A percentile compares a stretch with the other conserved stretches of the same genome.
Evolutionary conservation across 2,329 filamentous ascomycete genomes (phyloP).

Genomic region (Seiridium cupressi): DNA sequence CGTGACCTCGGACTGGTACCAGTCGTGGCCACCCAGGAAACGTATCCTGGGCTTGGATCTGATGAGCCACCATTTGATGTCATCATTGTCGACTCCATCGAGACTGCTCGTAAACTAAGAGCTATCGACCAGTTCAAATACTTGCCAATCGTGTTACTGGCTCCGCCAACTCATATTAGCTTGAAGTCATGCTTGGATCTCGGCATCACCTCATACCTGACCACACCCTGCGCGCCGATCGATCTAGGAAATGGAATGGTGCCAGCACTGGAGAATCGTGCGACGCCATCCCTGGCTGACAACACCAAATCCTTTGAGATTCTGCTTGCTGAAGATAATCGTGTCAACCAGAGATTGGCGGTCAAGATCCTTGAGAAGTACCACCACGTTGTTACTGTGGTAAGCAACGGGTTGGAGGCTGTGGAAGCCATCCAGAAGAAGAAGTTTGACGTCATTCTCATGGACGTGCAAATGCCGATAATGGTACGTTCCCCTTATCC

Average conservation of each 20-base stretch:
- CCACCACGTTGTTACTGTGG: slow-evolving; percentile 87
- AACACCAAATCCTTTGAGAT: slow-evolving; percentile 96
- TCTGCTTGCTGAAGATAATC: slow-evolving; percentile 92
- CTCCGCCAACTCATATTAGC: slow-evolving; percentile 84
- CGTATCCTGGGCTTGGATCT: slow-evolving; percentile 54
- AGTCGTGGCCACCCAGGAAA: slow-evolving; percentile 79
- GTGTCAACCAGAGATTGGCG: slow-evolving; percentile 92
- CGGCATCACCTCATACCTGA: slow-evolving; percentile 99
- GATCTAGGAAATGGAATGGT: slow-evolving; percentile 96
- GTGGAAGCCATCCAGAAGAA: slow-evolving; percentile 89
- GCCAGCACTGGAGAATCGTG: slow-evolving; percentile 88
- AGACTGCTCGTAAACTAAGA: slow-evolving; percentile 81
- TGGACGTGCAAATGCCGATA: slow-evolving; percentile 99
- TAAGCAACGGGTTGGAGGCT: slow-evolving; percentile 91
- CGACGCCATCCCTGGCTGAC: slow-evolving; percentile 86
- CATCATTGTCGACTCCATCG: slow-evolving; percentile 91
- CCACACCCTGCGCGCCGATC: slow-evolving; percentile 89
- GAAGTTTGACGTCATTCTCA: slow-evolving; percentile 93
- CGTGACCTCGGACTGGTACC: slow-evolving; percentile 76
- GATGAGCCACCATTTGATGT: slow-evolving; percentile 80
- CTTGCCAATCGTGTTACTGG: slow-evolving; percentile 89
- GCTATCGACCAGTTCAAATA: slow-evolving; percentile 96
- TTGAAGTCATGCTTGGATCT: slow-evolving; percentile 92
- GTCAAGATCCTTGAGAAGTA: slow-evolving; percentile 98
- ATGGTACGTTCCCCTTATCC: slow-evolving; percentile 63